Conservation (phyloP, 495 filamentous ascomycete genomes). For the Xylaria flabelliformis region DNA sequence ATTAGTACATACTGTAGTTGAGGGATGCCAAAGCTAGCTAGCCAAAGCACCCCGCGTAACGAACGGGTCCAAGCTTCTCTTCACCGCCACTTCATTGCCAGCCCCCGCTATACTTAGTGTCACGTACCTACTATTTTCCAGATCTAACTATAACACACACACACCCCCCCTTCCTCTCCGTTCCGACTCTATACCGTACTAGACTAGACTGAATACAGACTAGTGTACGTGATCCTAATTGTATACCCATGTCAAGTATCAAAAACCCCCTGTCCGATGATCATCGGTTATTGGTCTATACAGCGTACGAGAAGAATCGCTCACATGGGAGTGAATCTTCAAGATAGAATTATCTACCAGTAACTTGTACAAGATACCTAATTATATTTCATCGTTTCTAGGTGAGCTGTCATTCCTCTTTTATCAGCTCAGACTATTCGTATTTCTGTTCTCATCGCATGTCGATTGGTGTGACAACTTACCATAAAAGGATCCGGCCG, state of each 20-base stretch:
- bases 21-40: conserved; percentile 12
- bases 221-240: conserved; percentile 16
- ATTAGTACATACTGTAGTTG: conserved; percentile 19
- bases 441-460: neutral
- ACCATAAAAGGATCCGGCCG: conserved; percentile 1
- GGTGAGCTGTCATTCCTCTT: neutral
- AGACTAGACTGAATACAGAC: neutral
- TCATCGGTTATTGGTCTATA: conserved; percentile 39
- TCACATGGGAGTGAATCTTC: neutral
- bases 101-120: conserved; percentile 6
- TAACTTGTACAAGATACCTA: neutral
- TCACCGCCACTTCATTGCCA: conserved; percentile 44
- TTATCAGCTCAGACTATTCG: neutral
- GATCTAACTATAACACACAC: conserved; percentile 38
- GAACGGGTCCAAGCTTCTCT: conserved; percentile 39
- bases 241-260: conserved; percentile 29
- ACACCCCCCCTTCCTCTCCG: conserved; percentile 12
- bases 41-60: conserved; percentile 32
- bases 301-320: neutral
- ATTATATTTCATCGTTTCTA: neutral
- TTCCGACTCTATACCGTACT: conserved; percentile 16
- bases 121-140: conserved; percentile 9
- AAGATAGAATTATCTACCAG: neutral
- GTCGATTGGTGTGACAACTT: conserved; percentile 10
- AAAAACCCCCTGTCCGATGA: conserved; percentile 42